Conservation (phyloP, 495 filamentous ascomycete species). For the Trichoderma erinaceum region DNA sequence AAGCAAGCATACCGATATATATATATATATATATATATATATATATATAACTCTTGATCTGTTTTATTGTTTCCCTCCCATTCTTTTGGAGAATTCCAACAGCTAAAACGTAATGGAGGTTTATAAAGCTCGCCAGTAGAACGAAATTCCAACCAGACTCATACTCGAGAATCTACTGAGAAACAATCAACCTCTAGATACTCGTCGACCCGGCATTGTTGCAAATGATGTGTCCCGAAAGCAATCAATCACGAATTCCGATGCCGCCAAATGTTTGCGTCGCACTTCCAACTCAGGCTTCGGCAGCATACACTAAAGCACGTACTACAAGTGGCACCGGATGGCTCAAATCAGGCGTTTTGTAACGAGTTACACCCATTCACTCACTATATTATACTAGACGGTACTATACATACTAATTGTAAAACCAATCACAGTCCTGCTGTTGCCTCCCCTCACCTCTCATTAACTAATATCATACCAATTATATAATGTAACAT, state of each 20-base stretch:
- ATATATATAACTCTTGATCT: too few species aligned
- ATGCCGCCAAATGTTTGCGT: slow-evolving; percentile 3
- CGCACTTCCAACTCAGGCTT: background rate
- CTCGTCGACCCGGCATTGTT: background rate
- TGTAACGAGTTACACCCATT: background rate
- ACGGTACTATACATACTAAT: background rate
- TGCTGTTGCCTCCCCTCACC: background rate
- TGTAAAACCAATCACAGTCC: background rate
- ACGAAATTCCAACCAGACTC: too few species aligned
- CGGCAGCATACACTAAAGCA: background rate
- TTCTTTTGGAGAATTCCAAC: too few species aligned
- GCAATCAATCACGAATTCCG: background rate
- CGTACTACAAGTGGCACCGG: background rate
- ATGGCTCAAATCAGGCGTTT: background rate
- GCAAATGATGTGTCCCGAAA: background rate
- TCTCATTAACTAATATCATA: slow-evolving; percentile 6
- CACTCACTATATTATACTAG: background rate
- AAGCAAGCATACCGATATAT: too few species aligned
- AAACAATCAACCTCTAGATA: background rate
- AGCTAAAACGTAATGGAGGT: too few species aligned
- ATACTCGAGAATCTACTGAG: background rate
- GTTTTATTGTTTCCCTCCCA: too few species aligned
- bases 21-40: too few species aligned
- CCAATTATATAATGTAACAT: slow-evolving; percentile 6
- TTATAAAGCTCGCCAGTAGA: too few species aligned